Percentiles rank a stretch among this genome's conserved stretches.
Evolutionary conservation across 176 grass and related monocot genomes (phyloP).

Genomic region (Themeda triandra): DNA sequence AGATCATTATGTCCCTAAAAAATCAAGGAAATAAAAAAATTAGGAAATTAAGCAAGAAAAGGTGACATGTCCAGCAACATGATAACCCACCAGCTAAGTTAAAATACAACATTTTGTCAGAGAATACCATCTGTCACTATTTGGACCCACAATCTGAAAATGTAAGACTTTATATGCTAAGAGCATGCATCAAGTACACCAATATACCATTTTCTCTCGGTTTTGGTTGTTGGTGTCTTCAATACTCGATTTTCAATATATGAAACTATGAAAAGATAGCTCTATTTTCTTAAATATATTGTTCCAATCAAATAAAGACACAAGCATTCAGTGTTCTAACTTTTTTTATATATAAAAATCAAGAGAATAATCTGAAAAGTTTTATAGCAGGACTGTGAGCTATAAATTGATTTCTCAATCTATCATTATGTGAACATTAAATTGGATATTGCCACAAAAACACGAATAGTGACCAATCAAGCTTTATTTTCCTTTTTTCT

Average conservation of each 20-base stretch:
- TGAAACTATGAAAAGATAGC: neutral
- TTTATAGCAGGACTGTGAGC: neutral
- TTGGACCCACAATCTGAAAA: neutral
- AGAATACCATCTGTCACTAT: neutral
- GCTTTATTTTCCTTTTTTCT: neutral
- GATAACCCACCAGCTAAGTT: neutral
- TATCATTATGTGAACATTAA: neutral
- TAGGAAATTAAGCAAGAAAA: neutral
- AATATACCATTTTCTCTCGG: neutral
- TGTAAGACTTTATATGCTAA: neutral
- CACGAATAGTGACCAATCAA: neutral
- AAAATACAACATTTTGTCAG: constrained; percentile 2
- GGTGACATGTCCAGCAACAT: neutral
- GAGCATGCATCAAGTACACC: neutral
- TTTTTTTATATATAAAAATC: neutral
- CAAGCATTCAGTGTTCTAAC: neutral
- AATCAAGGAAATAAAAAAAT: neutral
- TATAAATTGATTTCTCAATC: neutral
- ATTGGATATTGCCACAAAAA: neutral
- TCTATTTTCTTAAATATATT: constrained; percentile 6
- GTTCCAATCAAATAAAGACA: neutral
- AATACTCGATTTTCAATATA: neutral
- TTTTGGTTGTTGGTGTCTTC: neutral
- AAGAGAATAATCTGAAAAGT: neutral
- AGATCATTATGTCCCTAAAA: neutral